These are phyloP conservation scores for Malus asiatica DNA, from an alignment of 306 rosid species.

Conservation along the genomic window DNA sequence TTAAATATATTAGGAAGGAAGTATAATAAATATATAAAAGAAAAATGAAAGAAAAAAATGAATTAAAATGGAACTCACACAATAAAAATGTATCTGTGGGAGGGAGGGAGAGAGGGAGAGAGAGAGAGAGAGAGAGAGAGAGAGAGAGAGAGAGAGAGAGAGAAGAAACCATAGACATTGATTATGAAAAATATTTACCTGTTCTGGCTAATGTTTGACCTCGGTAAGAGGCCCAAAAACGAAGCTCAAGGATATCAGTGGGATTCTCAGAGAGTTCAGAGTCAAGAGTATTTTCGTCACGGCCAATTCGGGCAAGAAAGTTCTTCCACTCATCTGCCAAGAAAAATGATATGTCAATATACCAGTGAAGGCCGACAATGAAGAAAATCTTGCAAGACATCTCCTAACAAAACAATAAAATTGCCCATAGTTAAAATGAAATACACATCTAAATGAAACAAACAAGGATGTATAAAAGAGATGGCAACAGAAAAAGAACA, in stretches of 20 bases:
- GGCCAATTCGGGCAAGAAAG: conserved; percentile 83
- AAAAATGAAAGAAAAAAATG: background rate
- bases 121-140: background rate
- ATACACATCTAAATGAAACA: background rate
- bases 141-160: background rate
- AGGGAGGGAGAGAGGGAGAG: background rate
- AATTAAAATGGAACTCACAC: background rate
- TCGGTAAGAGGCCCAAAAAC: conserved; percentile 96
- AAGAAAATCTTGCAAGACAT: background rate
- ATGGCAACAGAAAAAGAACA: background rate
- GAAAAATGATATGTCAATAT: background rate
- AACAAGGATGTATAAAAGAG: background rate
- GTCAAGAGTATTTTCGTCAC: conserved; percentile 63
- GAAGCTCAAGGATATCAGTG: conserved; percentile 74
- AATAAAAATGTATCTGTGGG: background rate
- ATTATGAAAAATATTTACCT: conserved; percentile 36
- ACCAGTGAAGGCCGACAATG: background rate
- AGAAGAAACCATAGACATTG: conserved; percentile 1
- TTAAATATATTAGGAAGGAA: background rate
- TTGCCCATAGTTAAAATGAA: background rate
- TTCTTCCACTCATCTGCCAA: conserved; percentile 86
- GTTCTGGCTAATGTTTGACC: conserved; percentile 97
- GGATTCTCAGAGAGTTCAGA: conserved; percentile 47
- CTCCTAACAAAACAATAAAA: too few species aligned
- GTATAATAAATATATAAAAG: too few species aligned